Percentiles rank a stretch among this genome's conserved stretches.
Evolutionary conservation across 106 monocot species (phyloP).

Genomic region (Cymbidium sinense): DNA sequence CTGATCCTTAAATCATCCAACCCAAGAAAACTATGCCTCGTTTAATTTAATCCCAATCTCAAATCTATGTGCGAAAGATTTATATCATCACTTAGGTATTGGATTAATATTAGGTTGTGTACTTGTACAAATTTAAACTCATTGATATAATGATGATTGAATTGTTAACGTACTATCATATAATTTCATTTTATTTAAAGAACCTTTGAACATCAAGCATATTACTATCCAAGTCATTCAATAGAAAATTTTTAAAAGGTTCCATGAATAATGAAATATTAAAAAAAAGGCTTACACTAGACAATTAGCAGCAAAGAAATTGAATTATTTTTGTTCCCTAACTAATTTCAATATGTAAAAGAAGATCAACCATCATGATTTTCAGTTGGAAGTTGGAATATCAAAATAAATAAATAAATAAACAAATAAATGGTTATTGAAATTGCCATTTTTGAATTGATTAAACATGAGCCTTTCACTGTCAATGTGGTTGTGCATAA

Average conservation of each 20-base stretch:
- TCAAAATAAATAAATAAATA: too few relatives aligned
- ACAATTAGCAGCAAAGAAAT: not conserved
- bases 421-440: too few relatives aligned
- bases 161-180: not conserved
- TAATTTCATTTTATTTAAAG: not conserved
- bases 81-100: not conserved
- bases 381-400: not conserved
- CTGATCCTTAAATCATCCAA: not conserved
- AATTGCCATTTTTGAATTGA: not conserved
- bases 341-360: not conserved
- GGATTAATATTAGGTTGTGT: not conserved
- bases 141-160: not conserved
- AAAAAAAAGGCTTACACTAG: not conserved
- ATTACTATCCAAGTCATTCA: not conserved
- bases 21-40: not conserved
- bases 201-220: not conserved
- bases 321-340: not conserved
- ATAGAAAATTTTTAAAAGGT: not conserved
- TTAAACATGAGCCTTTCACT: not conserved
- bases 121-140: not conserved
- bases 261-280: not conserved
- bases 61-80: not conserved
- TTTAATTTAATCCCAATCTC: not conserved
- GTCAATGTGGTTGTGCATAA: not conserved
- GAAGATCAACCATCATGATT: not conserved